A percentile compares a stretch with the other conserved stretches of the same genome.
phyloP scores from a whole-genome alignment of 1,139 yeast species.

The Diutina ranongensis region DNA sequence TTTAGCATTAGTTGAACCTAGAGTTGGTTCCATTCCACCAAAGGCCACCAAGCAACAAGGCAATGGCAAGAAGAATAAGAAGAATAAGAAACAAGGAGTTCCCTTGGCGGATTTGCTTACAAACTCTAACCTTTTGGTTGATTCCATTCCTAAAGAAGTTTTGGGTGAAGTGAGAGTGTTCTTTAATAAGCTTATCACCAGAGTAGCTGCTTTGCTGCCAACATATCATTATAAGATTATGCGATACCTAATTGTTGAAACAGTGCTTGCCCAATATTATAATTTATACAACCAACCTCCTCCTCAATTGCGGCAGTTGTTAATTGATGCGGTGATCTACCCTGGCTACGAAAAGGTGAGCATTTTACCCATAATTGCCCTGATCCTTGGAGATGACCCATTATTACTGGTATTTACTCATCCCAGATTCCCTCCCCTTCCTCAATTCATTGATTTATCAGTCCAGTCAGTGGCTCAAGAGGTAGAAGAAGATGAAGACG shows the following conservation, averaged over 20 bases:
- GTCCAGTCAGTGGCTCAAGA: not conserved
- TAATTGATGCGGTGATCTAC: not conserved
- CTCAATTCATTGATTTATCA: not conserved
- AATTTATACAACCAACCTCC: not conserved
- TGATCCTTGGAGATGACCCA: slow-evolving; percentile 3
- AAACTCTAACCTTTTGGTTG: not conserved
- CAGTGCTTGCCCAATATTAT: slow-evolving; percentile 1
- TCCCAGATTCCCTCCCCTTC: slow-evolving; percentile 1
- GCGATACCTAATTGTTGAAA: slow-evolving; percentile 2
- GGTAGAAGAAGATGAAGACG: not conserved
- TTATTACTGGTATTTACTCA: not conserved
- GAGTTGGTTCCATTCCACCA: not conserved
- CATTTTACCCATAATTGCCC: slow-evolving; percentile 3
- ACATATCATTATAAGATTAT: slow-evolving; percentile 5
- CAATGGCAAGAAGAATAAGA: not conserved
- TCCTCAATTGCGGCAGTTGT: not conserved
- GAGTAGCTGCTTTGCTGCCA: slow-evolving; percentile 1
- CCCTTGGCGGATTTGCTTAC: slow-evolving; percentile 1
- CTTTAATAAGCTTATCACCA: not conserved
- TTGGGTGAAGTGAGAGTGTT: not conserved
- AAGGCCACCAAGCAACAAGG: not conserved
- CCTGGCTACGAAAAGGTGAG: slow-evolving; percentile 5
- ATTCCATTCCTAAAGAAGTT: not conserved
- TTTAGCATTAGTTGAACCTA: not conserved
- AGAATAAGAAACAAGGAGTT: not conserved